Base-by-base conservation (phyloP, 768 basidiomycete genomes). In the Exsudoporus frostii region DNA sequence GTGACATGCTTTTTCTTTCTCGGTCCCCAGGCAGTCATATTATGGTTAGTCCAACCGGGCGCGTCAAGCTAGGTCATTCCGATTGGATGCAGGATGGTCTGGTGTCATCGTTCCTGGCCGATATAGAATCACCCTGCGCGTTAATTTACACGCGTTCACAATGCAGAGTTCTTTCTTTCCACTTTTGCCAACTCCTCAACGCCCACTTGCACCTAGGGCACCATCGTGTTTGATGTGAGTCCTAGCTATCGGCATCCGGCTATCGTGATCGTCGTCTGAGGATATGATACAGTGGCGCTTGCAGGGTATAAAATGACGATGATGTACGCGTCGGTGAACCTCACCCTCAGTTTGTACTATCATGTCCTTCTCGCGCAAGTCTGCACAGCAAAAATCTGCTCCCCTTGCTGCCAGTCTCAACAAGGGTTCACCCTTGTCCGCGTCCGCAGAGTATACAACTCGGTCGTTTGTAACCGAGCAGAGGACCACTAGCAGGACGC, bases 301-400 rank as follows among this genome's bases (percentile, higher is more conserved):
- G n/a, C n/a, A n/a, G n/a, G n/a, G n/a, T 46, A 67, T 66, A 65
- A 65, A 62, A 42, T 13, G 42, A 10, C 27, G 32, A 39, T 15
- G 6, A 5, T 20, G 15, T 10, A 7, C 24, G 25, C 27, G 9
- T 46, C 17, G 8, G 8, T 25, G 27, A 20, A 22, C 39, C 7
- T 17, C 43, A 34, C 22, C n/a, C 45, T 37, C 43, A 7, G 5
- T 25, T 13, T 9, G 3, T 7, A 40, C 44, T 22, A 55, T 6
- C 56, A 67, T 65, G 62, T 66, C 57, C 45, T 62, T 55, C 51
- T 46, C 50, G 29, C 62, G 41, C 51, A 58, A 44, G 34, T 14
- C 45, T 48, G 9, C 8, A 10, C 45, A 62, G 13, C 47, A 52
- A n/a, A 60, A 54, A 27, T 20, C 44, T 13, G 25, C 22, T 30